A percentile compares a stretch with the other conserved stretches of the same genome.
Conservation (phyloP, 2,329 filamentous ascomycete genomes). For the Trichothecium sympodiale region DNA sequence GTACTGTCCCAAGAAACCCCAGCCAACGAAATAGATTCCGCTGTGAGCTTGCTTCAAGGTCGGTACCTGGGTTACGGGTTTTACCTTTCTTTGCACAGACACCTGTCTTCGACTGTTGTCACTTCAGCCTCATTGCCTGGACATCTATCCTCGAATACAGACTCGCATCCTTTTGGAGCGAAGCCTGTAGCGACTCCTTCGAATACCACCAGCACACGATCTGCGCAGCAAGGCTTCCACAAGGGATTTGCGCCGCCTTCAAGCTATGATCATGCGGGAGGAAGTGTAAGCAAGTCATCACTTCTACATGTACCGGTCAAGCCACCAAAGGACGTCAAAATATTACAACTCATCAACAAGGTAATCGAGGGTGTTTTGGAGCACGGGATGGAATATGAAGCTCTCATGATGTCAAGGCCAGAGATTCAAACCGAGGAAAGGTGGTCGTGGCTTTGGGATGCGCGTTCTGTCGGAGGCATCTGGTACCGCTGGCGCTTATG, state of each 20-base stretch:
- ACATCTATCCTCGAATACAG: conserved; percentile 17
- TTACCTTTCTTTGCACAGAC: conserved; percentile 68
- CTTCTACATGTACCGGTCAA: conserved; percentile 61
- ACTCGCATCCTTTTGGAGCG: conserved; percentile 66
- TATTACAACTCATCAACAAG: conserved; percentile 76
- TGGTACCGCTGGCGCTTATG: conserved; percentile 93
- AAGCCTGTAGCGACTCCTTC: conserved; percentile 43
- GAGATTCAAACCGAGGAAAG: conserved; percentile 78
- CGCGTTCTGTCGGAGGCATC: conserved; percentile 64
- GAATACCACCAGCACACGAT: conserved; percentile 21
- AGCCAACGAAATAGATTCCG: conserved; percentile 70
- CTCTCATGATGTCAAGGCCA: conserved; percentile 75
- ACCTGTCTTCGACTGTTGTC: conserved; percentile 65
- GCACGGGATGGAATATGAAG: conserved; percentile 81
- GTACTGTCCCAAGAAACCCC: conserved; percentile 72
- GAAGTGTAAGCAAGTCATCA: conserved; percentile 30
- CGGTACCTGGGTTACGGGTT: conserved; percentile 78
- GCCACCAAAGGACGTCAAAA: conserved; percentile 66
- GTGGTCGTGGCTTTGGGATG: conserved; percentile 91
- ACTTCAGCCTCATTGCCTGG: conserved; percentile 26
- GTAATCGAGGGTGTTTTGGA: conserved; percentile 70
- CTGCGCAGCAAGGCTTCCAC: conserved; percentile 31
- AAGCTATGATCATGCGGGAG: conserved; percentile 43
- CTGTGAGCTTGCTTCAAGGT: conserved; percentile 69
- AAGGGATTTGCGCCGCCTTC: conserved; percentile 67